Evolutionary conservation across 1,139 yeast genomes (phyloP), one percentile per base, ranked within the genome.

Genomic region (Nematodospora anomalae): DNA sequence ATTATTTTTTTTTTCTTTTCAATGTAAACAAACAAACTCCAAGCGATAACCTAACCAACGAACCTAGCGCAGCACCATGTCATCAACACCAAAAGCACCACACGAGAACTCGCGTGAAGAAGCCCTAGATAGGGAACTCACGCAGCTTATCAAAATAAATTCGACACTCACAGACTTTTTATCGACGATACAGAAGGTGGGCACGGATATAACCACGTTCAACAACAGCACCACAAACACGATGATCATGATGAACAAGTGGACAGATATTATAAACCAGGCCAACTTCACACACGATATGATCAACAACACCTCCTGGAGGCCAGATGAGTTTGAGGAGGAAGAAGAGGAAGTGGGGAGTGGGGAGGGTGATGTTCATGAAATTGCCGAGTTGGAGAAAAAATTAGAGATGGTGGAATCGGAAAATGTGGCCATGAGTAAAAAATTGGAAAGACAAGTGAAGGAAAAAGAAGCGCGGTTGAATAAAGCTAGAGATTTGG

Each of bases 191-290:
- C 53, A 51, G 32, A 46, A 43, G 27, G 56, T 71, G 1, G 57
- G 55, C 30, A 35, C 40, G 16, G 61, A 67, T 42, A 55, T 71
- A 4, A 42, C 45, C n/a, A 49, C 49, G n/a, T 51, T 63, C 33
- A 60, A 65, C 40, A 54, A 50, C 11, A 56, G 73, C 8, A 59
- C 67, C 10, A 58, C 56, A 28, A 58, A 59, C 40, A 60, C 75
- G 2, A 63, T 66, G 37, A 59, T 57, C 15, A 53, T 73, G 22
- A 55, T 73, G 33, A 67, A 64, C 32, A 67, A 70, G 42, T 73
- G 77, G 77, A 62, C 67, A 25, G 57, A 65, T 33, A 72, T 73
- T 30, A 52, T 73, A 21, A 66, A 74, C 20, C 77, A 72, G 45
- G 64, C 76, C 9, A 64, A 62, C 38, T 69, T 67, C 47, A 71